These are phyloP conservation scores for Schizophyllum commune DNA, from an alignment of 1,284 basidiomycete species.

Conservation along the genomic window DNA sequence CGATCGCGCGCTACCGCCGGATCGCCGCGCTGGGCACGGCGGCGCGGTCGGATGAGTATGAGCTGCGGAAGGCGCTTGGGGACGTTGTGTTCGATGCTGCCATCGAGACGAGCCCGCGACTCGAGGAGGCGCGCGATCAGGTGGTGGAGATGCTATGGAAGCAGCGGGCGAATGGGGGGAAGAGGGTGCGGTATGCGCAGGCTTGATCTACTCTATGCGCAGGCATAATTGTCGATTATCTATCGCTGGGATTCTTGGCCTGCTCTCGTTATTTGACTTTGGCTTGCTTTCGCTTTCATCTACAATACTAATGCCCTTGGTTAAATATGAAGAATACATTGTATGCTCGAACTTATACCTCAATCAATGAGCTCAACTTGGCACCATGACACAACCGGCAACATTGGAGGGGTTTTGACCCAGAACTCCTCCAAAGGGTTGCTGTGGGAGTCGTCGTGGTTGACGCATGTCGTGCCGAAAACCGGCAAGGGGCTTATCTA, in stretches of 20 bases:
- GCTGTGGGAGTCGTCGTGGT: too few species aligned
- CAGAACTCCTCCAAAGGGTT: too few species aligned
- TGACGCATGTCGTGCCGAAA: too few species aligned
- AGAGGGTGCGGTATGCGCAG: neutral
- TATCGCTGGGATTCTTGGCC: neutral
- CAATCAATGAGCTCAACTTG: neutral
- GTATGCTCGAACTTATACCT: too few species aligned
- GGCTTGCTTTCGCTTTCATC: neutral
- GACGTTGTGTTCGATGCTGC: neutral
- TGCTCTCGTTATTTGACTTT: neutral
- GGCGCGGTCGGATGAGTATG: slow-evolving; percentile 7
- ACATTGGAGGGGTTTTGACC: too few species aligned
- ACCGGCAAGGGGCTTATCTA: too few species aligned
- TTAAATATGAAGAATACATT: neutral
- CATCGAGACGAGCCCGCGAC: neutral
- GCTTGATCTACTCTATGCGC: neutral
- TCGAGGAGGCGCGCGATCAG: slow-evolving; percentile 12
- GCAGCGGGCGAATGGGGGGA: neutral
- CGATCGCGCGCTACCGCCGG: neutral
- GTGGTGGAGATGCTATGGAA: slow-evolving; percentile 10
- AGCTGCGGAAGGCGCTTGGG: slow-evolving; percentile 6
- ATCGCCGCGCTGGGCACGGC: neutral
- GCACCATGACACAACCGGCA: too few species aligned
- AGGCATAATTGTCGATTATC: neutral
- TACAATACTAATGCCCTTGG: neutral